Conservation (phyloP, 2,329 filamentous ascomycete genomes). For the Bipolaris gigantea region DNA sequence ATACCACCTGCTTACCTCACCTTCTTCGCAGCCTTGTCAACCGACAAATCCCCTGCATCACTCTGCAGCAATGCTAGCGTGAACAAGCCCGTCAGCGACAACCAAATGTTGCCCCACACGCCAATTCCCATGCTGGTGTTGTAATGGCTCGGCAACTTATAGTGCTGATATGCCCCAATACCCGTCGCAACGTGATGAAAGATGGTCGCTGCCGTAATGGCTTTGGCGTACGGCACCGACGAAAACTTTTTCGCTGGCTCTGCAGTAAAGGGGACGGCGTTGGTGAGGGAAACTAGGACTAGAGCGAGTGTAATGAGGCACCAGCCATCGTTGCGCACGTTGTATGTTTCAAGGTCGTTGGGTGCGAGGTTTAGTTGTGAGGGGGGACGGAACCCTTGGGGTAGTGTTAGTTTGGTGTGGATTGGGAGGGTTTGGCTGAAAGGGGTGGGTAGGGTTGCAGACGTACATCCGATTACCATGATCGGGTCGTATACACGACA, state of each 20-base stretch:
- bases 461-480: constrained; percentile 31
- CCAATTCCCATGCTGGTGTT: constrained; percentile 31
- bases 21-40: constrained; percentile 19
- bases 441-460: not conserved
- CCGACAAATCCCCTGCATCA: constrained; percentile 9
- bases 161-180: constrained; percentile 30
- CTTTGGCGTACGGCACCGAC: constrained; percentile 22
- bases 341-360: constrained; percentile 33
- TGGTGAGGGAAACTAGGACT: constrained; percentile 27
- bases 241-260: constrained; percentile 3
- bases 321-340: constrained; percentile 30
- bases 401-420: constrained; percentile 4
- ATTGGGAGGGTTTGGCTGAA: not conserved
- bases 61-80: constrained; percentile 17
- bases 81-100: constrained; percentile 22
- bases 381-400: constrained; percentile 28
- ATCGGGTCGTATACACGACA: constrained; percentile 30
- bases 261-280: constrained; percentile 22
- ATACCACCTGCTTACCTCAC: not conserved
- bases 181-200: constrained; percentile 30
- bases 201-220: constrained; percentile 26
- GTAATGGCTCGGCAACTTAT: constrained; percentile 28
- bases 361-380: constrained; percentile 24
- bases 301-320: constrained; percentile 31
- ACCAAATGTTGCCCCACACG: constrained; percentile 31